phyloP scores from a whole-genome alignment of 2,329 filamentous ascomycete species.

The Verticillium tricorpus region DNA sequence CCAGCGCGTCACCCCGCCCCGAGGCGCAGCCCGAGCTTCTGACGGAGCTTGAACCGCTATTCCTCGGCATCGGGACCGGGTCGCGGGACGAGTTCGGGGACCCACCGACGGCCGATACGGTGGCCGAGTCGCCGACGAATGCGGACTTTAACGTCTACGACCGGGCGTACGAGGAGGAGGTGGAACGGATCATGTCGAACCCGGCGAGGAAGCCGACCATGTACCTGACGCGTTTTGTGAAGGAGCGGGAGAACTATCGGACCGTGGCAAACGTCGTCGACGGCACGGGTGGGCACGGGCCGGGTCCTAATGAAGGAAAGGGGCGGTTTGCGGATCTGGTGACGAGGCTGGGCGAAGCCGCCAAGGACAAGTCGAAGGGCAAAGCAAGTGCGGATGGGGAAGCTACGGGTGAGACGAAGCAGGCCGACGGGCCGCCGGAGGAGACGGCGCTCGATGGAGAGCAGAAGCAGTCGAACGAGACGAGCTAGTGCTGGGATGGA shows the following conservation, averaged over 20 bases:
- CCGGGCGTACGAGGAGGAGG: constrained; percentile 77
- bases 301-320: constrained; percentile 1
- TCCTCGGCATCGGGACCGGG: constrained; percentile 73
- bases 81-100: constrained; percentile 42
- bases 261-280: constrained; percentile 32
- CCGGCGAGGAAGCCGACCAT: constrained; percentile 35
- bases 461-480: neutral
- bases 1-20: constrained; percentile 42
- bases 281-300: constrained; percentile 16
- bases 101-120: constrained; percentile 38
- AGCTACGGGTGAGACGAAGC: neutral
- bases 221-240: constrained; percentile 45
- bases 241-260: constrained; percentile 35
- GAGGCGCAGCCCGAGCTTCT: constrained; percentile 22
- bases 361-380: neutral
- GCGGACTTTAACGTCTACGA: constrained; percentile 89
- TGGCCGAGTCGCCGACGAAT: constrained; percentile 80
- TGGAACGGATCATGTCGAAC: constrained; percentile 60
- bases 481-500: neutral
- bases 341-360: constrained; percentile 3
- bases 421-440: neutral
- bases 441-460: neutral
- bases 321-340: constrained; percentile 11
- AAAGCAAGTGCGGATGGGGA: neutral
- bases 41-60: constrained; percentile 56